Percentiles rank a stretch among this genome's conserved stretches.
phyloP scores from a whole-genome alignment of 2,329 filamentous ascomycete genomes.

The Diplodia sapinea region DNA sequence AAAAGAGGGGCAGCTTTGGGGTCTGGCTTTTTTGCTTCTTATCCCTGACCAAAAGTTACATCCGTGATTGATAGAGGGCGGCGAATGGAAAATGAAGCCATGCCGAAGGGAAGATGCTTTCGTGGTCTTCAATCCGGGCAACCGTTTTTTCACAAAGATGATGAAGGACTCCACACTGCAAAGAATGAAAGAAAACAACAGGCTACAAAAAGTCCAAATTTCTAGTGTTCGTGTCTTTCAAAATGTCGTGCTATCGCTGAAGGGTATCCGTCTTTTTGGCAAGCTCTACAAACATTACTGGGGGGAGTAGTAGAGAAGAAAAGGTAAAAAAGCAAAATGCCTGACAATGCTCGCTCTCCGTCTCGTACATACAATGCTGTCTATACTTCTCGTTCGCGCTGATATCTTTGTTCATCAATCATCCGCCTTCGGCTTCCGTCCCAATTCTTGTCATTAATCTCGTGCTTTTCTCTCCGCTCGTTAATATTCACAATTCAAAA shows the following conservation, averaged over 20 bases:
- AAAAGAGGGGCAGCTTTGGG: not conserved
- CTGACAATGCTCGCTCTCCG: not conserved
- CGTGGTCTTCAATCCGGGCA: not conserved
- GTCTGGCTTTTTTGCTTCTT: not conserved
- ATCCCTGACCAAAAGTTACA: conserved; percentile 10
- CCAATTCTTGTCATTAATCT: not conserved
- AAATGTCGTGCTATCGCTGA: conserved; percentile 17
- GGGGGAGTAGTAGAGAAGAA: not conserved
- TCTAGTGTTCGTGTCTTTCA: not conserved
- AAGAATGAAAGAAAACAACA: not conserved
- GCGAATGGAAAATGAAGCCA: not conserved
- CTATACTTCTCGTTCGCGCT: not conserved
- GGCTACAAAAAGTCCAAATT: not conserved
- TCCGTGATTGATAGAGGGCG: not conserved
- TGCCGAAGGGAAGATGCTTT: not conserved
- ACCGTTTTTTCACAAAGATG: not conserved
- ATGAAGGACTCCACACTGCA: not conserved
- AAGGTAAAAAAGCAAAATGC: not conserved
- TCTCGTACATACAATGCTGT: not conserved
- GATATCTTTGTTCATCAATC: not conserved
- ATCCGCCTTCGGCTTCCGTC: not conserved
- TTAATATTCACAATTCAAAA: not conserved
- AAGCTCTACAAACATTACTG: not conserved
- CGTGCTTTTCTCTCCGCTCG: not conserved
- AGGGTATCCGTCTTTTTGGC: conserved; percentile 8